phyloP scores from a whole-genome alignment of 2,329 filamentous ascomycete genomes.

The Penicillium sp. region DNA sequence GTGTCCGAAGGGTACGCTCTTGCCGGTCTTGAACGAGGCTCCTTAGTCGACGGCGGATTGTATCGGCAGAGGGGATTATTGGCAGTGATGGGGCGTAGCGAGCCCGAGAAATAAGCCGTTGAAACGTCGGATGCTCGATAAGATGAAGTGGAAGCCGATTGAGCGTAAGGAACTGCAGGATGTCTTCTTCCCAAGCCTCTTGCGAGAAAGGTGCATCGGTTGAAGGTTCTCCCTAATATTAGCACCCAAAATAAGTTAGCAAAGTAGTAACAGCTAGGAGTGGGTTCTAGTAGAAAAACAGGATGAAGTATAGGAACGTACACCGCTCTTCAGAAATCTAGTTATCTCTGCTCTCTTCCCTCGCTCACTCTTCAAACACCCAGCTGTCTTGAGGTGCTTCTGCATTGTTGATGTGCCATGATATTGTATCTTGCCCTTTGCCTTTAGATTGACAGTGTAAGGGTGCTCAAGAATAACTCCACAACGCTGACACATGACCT shows the following conservation, averaged over 20 bases:
- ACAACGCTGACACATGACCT: conserved; percentile 4
- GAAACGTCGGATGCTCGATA: conserved; percentile 6
- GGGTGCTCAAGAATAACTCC: conserved; percentile 1
- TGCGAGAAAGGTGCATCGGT: neutral
- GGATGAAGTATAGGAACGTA: neutral
- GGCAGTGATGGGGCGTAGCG: neutral
- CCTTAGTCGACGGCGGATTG: neutral
- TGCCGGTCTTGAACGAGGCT: neutral
- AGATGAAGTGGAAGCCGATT: conserved; percentile 3
- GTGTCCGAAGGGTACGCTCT: neutral
- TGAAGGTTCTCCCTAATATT: neutral
- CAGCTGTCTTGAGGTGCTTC: neutral
- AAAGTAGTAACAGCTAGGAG: neutral
- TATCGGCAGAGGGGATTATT: conserved; percentile 3
- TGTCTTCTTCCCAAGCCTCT: conserved; percentile 1
- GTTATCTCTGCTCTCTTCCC: neutral
- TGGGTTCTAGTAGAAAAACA: neutral
- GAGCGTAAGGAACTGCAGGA: conserved; percentile 2
- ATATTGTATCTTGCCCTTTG: neutral
- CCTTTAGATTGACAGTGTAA: neutral
- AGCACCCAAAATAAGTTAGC: neutral
- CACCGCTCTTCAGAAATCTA: neutral
- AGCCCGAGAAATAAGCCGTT: conserved; percentile 3
- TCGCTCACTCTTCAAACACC: neutral
- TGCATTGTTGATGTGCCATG: neutral